phyloP scores from a whole-genome alignment of 345 rosid species.

The Psidium guajava region DNA sequence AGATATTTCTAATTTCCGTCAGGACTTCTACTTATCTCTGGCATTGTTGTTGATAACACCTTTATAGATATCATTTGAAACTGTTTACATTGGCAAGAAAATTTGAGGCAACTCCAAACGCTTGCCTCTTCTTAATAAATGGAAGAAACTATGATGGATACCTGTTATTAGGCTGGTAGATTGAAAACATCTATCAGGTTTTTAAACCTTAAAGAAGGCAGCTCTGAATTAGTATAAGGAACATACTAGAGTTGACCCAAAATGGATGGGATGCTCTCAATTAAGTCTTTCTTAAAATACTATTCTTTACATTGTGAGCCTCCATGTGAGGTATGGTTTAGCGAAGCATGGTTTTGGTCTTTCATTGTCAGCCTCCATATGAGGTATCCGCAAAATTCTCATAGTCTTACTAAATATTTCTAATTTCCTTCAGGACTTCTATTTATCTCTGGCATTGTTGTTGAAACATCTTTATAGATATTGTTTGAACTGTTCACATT shows the following conservation, averaged over 20 bases:
- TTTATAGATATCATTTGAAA: not conserved
- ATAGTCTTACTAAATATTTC: not conserved
- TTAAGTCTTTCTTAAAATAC: not conserved
- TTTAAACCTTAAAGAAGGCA: not conserved
- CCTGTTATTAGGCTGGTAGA: not conserved
- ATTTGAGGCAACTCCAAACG: not conserved
- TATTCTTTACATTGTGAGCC: not conserved
- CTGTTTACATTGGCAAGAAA: not conserved
- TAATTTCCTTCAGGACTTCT: not conserved
- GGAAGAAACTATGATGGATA: not conserved
- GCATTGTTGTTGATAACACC: not conserved
- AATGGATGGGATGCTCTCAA: not conserved
- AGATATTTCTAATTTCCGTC: not conserved
- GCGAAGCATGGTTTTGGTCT: not conserved
- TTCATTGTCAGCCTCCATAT: not conserved
- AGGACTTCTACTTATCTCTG: not conserved
- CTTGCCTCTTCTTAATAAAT: not conserved
- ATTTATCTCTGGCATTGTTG: not conserved
- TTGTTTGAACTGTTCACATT: not conserved
- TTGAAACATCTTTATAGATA: not conserved
- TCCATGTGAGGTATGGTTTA: not conserved
- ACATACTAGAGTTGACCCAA: not conserved
- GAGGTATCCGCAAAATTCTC: not conserved
- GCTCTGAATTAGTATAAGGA: not conserved
- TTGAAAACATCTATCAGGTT: not conserved